Evolutionary conservation across 768 basidiomycete genomes (phyloP).

Genomic region (Glaciozyma martinii): DNA sequence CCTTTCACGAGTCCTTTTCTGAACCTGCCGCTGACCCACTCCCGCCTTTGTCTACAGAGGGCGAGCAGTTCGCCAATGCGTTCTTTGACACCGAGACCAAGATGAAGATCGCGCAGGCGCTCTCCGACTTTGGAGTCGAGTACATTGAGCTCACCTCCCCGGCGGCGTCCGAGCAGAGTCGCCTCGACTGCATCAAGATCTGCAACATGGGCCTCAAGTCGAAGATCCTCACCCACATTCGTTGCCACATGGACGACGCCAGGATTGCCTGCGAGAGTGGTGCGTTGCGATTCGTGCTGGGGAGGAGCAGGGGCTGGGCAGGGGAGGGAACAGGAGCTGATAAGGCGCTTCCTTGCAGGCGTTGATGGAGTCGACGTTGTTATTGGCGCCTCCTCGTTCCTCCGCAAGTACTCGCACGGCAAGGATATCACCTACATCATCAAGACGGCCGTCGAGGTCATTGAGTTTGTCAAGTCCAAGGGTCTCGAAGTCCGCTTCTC

Average conservation of each 20-base stretch:
- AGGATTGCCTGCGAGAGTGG: constrained; percentile 97
- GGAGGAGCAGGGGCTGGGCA: neutral
- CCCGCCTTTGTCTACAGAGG: constrained; percentile 28
- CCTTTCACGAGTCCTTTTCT: neutral
- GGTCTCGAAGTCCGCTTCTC: constrained; percentile 99
- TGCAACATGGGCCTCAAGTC: constrained; percentile 95
- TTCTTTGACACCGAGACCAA: constrained; percentile 99
- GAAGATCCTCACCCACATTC: constrained; percentile 97
- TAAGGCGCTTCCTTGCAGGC: constrained; percentile 45
- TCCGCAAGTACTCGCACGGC: constrained; percentile 98
- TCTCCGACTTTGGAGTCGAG: constrained; percentile 98
- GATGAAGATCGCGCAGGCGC: constrained; percentile 95
- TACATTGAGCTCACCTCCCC: constrained; percentile 99
- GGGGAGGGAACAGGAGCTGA: neutral
- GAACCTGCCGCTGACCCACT: neutral
- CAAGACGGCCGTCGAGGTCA: constrained; percentile 96
- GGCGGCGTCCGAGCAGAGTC: constrained; percentile 91
- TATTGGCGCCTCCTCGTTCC: constrained; percentile 97
- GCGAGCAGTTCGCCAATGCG: constrained; percentile 81
- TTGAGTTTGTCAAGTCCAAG: constrained; percentile 99
- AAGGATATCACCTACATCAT: constrained; percentile 99
- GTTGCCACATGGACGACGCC: constrained; percentile 99
- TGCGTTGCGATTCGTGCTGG: constrained; percentile 37
- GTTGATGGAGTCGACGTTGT: constrained; percentile 99
- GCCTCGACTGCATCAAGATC: constrained; percentile 89